Evolutionary conservation across 2,329 filamentous ascomycete species (phyloP).

Genomic region (Volutella citrinella): DNA sequence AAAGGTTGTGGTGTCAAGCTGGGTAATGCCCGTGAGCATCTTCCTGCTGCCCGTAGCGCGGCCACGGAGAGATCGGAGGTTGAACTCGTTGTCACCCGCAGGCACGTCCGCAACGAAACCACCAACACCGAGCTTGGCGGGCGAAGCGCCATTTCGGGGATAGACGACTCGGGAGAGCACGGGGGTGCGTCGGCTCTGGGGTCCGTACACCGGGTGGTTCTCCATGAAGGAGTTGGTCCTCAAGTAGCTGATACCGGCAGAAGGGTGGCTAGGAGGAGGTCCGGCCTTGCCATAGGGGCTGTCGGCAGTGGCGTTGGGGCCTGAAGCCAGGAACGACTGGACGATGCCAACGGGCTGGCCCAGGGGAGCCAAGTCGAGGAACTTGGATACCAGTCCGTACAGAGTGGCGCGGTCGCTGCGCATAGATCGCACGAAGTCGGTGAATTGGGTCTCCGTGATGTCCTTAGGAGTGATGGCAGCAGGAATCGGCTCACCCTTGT

Average conservation of each 20-base stretch:
- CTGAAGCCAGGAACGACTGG: conserved; percentile 21
- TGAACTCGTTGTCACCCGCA: conserved; percentile 41
- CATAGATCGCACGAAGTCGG: conserved; percentile 49
- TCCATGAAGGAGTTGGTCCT: conserved; percentile 53
- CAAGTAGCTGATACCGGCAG: conserved; percentile 60
- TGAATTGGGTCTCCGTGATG: conserved; percentile 50
- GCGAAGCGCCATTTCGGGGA: conserved; percentile 34
- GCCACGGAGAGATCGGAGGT: conserved; percentile 22
- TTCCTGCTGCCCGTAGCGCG: conserved; percentile 18
- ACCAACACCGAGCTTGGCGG: conserved; percentile 50
- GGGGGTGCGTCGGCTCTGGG: conserved; percentile 48
- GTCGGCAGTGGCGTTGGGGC: conserved; percentile 24
- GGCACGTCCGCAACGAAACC: conserved; percentile 50
- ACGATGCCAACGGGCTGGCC: conserved; percentile 29
- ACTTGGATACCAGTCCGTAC: conserved; percentile 54
- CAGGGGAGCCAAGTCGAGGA: conserved; percentile 60
- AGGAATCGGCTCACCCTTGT: conserved; percentile 32
- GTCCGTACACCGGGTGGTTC: conserved; percentile 61
- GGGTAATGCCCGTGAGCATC: conserved; percentile 33
- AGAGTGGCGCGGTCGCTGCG: conserved; percentile 50
- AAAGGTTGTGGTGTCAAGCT: conserved; percentile 43
- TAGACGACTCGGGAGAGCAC: conserved; percentile 50
- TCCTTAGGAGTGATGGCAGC: conserved; percentile 27
- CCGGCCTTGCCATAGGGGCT: conserved; percentile 50
- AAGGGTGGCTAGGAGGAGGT: conserved; percentile 60